These are phyloP conservation scores for Salix dunnii DNA, from an alignment of 345 rosid genomes.

Conservation along the genomic window DNA sequence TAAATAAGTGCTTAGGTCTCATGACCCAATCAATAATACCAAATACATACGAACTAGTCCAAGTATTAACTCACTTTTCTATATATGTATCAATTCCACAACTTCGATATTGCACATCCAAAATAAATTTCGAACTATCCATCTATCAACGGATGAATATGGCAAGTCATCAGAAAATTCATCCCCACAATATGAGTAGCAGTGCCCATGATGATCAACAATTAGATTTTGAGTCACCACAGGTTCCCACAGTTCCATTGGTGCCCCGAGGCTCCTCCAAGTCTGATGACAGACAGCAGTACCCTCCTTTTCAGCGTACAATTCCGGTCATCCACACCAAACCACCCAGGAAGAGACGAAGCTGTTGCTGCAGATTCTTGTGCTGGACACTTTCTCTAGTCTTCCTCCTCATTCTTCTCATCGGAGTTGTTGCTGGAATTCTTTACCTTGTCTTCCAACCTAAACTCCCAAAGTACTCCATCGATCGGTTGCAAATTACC, in stretches of 20 bases:
- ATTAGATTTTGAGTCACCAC: constrained; percentile 49
- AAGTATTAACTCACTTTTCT: too few relatives aligned
- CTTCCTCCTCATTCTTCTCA: constrained; percentile 40
- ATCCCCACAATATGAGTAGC: constrained; percentile 37
- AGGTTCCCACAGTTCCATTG: constrained; percentile 46
- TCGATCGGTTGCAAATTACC: constrained; percentile 55
- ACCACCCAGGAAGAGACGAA: constrained; percentile 46
- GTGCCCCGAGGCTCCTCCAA: constrained; percentile 42
- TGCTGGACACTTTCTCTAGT: constrained; percentile 61
- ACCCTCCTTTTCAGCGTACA: constrained; percentile 36
- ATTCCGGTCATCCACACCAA: constrained; percentile 34
- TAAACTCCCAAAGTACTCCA: constrained; percentile 60
- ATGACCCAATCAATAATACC: too few relatives aligned
- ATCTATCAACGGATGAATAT: neutral
- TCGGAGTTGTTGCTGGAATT: constrained; percentile 47
- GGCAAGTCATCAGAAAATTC: constrained; percentile 59
- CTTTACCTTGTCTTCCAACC: constrained; percentile 74
- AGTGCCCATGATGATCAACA: neutral
- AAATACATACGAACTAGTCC: too few relatives aligned
- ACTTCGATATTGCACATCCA: too few relatives aligned
- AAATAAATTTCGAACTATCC: neutral
- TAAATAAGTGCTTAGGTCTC: too few relatives aligned
- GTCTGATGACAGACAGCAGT: constrained; percentile 36
- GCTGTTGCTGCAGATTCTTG: constrained; percentile 57
- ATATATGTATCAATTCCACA: too few relatives aligned